A percentile compares a stretch with the other conserved stretches of the same genome.
Conservation (phyloP, 306 rosid species). For the Aeschynomene evenia region DNA sequence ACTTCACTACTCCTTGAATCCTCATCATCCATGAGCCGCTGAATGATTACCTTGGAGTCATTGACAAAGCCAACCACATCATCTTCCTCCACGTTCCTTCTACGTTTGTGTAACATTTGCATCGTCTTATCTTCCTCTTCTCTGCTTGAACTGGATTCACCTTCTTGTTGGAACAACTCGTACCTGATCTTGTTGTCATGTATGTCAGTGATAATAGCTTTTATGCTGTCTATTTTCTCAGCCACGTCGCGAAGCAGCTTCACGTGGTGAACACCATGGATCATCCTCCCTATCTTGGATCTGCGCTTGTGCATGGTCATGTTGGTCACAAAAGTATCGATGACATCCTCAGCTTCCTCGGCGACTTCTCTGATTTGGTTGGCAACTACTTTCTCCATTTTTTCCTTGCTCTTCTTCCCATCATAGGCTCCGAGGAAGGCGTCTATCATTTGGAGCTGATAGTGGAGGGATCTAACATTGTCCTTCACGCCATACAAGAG, state of each 20-base stretch:
- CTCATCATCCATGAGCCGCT: background rate
- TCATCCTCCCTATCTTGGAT: background rate
- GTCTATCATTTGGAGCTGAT: background rate
- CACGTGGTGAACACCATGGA: background rate
- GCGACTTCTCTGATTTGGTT: slow-evolving; percentile 24
- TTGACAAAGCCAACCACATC: slow-evolving; percentile 5
- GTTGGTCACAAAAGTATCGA: background rate
- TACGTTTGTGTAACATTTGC: background rate
- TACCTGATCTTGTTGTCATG: background rate
- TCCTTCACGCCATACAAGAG: slow-evolving; percentile 24
- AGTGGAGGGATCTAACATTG: background rate
- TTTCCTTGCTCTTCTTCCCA: background rate
- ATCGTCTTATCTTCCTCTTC: background rate
- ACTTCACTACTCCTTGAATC: background rate
- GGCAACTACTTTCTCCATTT: background rate
- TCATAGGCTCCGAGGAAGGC: background rate
- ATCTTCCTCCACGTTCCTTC: slow-evolving; percentile 23
- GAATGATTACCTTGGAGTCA: background rate
- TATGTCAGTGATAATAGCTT: background rate
- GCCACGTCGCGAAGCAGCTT: background rate
- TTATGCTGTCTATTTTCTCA: background rate
- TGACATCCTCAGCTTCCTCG: slow-evolving; percentile 23
- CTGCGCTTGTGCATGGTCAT: background rate
- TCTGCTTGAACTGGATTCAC: background rate
- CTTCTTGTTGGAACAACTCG: background rate